Evolutionary conservation across 2,329 filamentous ascomycete species (phyloP), one percentile per base, ranked within the genome.

Genomic region (Trichocomaceae sp.): DNA sequence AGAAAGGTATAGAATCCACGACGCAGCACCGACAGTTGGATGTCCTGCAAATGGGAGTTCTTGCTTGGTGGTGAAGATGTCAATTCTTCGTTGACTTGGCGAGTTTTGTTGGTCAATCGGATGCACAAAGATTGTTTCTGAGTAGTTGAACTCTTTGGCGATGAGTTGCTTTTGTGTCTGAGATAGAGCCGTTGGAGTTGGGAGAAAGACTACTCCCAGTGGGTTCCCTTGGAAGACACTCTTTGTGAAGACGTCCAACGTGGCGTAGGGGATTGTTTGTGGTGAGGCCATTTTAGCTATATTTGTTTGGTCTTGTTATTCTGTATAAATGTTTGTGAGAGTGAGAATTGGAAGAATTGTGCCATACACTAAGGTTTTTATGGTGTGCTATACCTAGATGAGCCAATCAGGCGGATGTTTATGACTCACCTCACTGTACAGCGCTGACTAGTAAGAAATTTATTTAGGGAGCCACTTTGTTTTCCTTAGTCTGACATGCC

Each of bases 21-120:
- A 76, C 3, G 78, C 77, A 12, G 79, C 77, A 35, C 81, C 81
- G 57, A 83, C 79, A 31, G 78, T 81, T 0, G 79, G 80, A 62
- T 83, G 80, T 3, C 81, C 78, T 1, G 81, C 80, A 59, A 83
- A 83, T 7, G 80, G 79, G 15, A 83, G 62, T 63, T 83, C 81
- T 10, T 60, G 62, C 7, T 68, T 65, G 0, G 73, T 72, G 41
- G 76, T 76, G 70, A 83, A 83, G 61, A 83, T 83, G 62, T 82
- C 76, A 50, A 82, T 70, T 29, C 51, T 41, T 39, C 47, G 55
- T 22, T 59, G 62, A 20, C 63, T 63, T 31, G 50, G 55, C n/a
- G 23, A 31, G 35, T 10, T 31, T 9, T 45, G 19, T 23, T 47
- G 15, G 56, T 48, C 15, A 56, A 56, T 53, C 8, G 63, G 61